A percentile compares a stretch with the other conserved stretches of the same genome.
Evolutionary conservation across 495 filamentous ascomycete genomes (phyloP).

Genomic region (Aspergillus indologenus): DNA sequence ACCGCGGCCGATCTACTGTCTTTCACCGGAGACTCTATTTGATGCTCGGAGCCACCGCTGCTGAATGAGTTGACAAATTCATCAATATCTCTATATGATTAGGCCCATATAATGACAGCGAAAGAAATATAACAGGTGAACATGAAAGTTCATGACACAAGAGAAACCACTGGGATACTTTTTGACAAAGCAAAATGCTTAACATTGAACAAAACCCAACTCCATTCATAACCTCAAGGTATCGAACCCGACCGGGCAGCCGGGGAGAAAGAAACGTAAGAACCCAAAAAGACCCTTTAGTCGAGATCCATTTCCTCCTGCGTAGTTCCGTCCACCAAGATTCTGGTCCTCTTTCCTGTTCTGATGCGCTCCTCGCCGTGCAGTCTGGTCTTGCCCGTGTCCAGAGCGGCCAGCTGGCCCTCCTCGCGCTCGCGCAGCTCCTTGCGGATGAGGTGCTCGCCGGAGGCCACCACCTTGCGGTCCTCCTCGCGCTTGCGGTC

Average conservation of each 20-base stretch:
- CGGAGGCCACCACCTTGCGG: slow-evolving; percentile 83
- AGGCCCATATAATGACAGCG: slow-evolving; percentile 1
- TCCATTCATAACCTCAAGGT: slow-evolving; percentile 22
- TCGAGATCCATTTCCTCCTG: slow-evolving; percentile 72
- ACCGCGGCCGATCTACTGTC: neutral
- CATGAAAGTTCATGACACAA: slow-evolving; percentile 12
- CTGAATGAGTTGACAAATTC: neutral
- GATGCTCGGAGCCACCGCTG: neutral
- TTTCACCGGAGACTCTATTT: too few relatives aligned
- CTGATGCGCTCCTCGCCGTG: slow-evolving; percentile 52
- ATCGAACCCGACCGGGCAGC: slow-evolving; percentile 12
- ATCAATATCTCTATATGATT: slow-evolving; percentile 6
- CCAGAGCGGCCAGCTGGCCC: slow-evolving; percentile 38
- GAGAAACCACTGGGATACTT: slow-evolving; percentile 15
- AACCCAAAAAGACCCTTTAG: slow-evolving; percentile 37
- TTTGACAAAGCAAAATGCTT: slow-evolving; percentile 12
- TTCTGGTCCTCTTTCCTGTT: slow-evolving; percentile 59
- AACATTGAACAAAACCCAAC: slow-evolving; percentile 24
- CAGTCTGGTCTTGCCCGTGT: slow-evolving; percentile 24
- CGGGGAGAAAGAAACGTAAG: slow-evolving; percentile 14
- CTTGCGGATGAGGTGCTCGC: slow-evolving; percentile 73
- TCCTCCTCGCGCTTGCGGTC: slow-evolving; percentile 66
- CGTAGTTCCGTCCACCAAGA: slow-evolving; percentile 64
- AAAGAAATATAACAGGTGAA: neutral
- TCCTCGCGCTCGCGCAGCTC: slow-evolving; percentile 46